A percentile compares a stretch with the other conserved stretches of the same genome.
Conservation (phyloP, 345 rosid genomes). For the Syzygium aromaticum region DNA sequence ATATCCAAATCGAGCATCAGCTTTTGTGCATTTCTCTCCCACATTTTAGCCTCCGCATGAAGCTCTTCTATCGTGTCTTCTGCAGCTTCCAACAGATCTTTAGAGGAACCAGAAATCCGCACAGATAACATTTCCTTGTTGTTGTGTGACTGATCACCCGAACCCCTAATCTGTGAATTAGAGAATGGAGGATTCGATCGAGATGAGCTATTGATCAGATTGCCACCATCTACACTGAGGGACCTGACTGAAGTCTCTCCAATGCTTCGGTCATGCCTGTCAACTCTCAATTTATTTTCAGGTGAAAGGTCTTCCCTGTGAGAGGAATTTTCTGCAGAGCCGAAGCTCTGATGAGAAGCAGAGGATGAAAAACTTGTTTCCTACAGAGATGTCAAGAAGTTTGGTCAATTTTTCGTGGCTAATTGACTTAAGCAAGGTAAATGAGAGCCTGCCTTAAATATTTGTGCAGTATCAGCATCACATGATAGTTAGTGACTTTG, state of each 20-base stretch:
- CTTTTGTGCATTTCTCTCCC: conserved; percentile 47
- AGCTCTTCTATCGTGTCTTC: conserved; percentile 39
- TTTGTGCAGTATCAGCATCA: background rate
- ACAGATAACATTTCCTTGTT: conserved; percentile 4
- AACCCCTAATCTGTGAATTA: conserved; percentile 9
- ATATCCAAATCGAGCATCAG: conserved; percentile 36
- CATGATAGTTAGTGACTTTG: background rate
- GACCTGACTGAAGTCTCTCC: conserved; percentile 13
- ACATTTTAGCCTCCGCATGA: conserved; percentile 37
- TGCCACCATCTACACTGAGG: conserved; percentile 7
- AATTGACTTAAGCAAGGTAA: background rate
- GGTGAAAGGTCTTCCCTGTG: conserved; percentile 6
- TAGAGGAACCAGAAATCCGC: conserved; percentile 24
- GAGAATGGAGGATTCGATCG: conserved; percentile 17
- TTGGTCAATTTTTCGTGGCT: background rate
- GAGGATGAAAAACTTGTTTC: conserved; percentile 19
- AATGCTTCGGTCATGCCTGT: background rate
- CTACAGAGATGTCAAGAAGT: conserved; percentile 2
- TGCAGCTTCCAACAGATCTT: conserved; percentile 35
- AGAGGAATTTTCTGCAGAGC: conserved; percentile 15
- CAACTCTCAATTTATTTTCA: conserved; percentile 1
- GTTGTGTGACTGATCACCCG: conserved; percentile 11
- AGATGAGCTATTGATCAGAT: conserved; percentile 5
- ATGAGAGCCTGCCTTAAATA: background rate
- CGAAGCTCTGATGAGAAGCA: conserved; percentile 27